These are phyloP conservation scores for Fennellomyces sp. DNA, from an alignment of 371 early-diverging fungal species.

Conservation along the genomic window DNA sequence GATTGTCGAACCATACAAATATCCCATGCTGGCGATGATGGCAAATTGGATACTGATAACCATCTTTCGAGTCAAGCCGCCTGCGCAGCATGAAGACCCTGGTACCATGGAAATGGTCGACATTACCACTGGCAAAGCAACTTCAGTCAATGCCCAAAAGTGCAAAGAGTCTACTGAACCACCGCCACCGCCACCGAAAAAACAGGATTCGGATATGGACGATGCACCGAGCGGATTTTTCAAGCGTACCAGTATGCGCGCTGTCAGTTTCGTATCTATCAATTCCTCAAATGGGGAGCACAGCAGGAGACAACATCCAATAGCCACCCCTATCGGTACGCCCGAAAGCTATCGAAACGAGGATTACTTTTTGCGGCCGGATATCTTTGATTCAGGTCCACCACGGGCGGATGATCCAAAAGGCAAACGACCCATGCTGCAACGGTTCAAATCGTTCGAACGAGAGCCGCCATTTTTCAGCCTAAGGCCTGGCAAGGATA, in stretches of 20 bases:
- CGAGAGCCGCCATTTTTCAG: neutral
- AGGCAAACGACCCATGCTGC: neutral
- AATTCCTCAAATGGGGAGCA: no score
- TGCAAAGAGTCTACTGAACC: neutral
- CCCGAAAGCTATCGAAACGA: no score
- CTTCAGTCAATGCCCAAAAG: neutral
- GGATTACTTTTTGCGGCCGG: no score
- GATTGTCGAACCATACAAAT: conserved; percentile 15
- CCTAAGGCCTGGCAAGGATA: neutral
- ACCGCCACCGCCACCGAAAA: neutral
- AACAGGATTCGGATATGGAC: neutral
- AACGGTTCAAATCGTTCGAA: neutral
- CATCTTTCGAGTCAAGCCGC: conserved; percentile 16
- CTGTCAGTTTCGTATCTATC: neutral
- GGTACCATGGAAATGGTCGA: neutral
- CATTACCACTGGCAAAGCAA: neutral
- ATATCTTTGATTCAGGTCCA: no score
- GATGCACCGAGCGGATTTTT: neutral
- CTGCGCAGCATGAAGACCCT: neutral
- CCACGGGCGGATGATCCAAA: no score
- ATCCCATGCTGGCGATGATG: conserved; percentile 20
- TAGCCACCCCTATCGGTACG: no score
- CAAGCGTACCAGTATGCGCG: neutral
- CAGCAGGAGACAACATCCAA: no score
- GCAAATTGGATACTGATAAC: conserved; percentile 24